Evolutionary conservation across 257 asterid genomes (phyloP).

Genomic region (Solanum medicagineum): DNA sequence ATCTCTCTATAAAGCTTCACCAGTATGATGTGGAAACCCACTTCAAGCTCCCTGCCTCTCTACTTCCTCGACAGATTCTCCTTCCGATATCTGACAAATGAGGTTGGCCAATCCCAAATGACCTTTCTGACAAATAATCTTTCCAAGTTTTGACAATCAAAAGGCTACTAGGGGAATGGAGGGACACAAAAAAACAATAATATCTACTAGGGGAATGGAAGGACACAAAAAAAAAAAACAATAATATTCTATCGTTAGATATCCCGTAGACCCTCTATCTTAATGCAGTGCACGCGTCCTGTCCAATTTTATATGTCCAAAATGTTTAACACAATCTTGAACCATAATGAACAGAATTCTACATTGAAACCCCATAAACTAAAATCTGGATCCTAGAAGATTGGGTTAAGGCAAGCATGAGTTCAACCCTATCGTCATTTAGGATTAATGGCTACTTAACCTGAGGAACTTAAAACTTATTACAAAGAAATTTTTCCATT

Average conservation of each 20-base stretch:
- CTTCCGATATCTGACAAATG: neutral
- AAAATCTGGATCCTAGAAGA: neutral
- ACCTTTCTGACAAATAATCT: neutral
- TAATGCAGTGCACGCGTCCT: neutral
- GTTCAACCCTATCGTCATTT: neutral
- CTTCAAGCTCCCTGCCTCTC: neutral
- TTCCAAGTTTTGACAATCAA: neutral
- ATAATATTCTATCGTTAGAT: neutral
- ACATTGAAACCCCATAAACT: neutral
- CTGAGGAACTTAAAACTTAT: neutral
- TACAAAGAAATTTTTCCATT: neutral
- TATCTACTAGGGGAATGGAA: neutral
- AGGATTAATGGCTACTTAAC: neutral
- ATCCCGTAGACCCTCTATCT: neutral
- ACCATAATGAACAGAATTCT: neutral
- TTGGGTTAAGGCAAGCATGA: neutral
- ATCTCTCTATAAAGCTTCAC: neutral
- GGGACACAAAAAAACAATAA: neutral
- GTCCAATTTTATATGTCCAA: neutral
- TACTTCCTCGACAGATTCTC: neutral
- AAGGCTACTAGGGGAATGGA: neutral
- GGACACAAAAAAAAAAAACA: neutral
- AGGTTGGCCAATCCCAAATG: neutral
- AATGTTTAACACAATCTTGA: neutral
- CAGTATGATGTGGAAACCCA: neutral